Evolutionary conservation across 208 protist species (phyloP).

Genomic region (Porcisia deanei): DNA sequence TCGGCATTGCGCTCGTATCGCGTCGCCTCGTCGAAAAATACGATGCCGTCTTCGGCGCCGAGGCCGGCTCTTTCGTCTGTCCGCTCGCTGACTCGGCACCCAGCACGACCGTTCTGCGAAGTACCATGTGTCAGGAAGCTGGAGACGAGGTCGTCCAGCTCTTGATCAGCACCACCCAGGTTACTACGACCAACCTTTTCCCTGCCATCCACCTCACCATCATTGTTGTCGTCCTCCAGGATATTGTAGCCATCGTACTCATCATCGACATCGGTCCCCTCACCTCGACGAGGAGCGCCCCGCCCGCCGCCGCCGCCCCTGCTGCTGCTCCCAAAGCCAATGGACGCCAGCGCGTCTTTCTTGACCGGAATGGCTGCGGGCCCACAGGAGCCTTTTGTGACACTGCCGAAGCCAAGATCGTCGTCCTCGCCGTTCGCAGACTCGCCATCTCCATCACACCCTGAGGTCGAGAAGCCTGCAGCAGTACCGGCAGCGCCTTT

Average conservation of each 20-base stretch:
- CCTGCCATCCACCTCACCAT: slow-evolving; percentile 24
- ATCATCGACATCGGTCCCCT: slow-evolving; percentile 23
- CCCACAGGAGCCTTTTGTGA: not conserved
- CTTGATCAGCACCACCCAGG: slow-evolving; percentile 27
- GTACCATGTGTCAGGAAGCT: slow-evolving; percentile 41
- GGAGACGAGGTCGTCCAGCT: slow-evolving; percentile 50
- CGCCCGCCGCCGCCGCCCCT: not conserved
- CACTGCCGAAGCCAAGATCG: slow-evolving; percentile 8
- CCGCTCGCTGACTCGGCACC: not conserved
- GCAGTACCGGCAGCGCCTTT: slow-evolving; percentile 1
- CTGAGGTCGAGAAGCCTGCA: slow-evolving; percentile 2
- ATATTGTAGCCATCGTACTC: slow-evolving; percentile 63
- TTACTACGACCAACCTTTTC: slow-evolving; percentile 2
- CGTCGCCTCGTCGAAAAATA: slow-evolving; percentile 47
- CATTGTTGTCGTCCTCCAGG: slow-evolving; percentile 51
- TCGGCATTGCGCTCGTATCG: slow-evolving; percentile 21
- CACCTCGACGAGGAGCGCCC: not conserved
- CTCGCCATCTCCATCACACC: slow-evolving; percentile 28
- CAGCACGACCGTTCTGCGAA: not conserved
- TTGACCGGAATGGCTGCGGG: slow-evolving; percentile 1
- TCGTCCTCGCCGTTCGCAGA: slow-evolving; percentile 46
- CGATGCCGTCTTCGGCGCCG: slow-evolving; percentile 44
- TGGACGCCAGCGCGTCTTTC: slow-evolving; percentile 31
- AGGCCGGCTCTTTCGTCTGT: slow-evolving; percentile 1
- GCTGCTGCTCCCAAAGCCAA: slow-evolving; percentile 17